Conservation (phyloP, 2,329 filamentous ascomycete species). For the Hypoxylon sp. region DNA sequence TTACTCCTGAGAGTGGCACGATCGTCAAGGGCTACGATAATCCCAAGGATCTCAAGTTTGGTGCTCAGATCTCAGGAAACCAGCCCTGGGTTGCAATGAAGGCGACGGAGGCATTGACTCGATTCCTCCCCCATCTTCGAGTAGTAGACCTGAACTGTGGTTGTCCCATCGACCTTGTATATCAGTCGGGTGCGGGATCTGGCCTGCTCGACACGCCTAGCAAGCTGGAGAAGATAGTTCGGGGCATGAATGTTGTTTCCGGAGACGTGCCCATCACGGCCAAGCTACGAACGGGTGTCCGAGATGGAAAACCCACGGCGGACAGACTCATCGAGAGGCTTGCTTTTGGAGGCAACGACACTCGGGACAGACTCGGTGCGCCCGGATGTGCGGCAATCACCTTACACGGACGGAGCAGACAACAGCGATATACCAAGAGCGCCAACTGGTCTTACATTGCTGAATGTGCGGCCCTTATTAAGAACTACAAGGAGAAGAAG, state of each 20-base stretch:
- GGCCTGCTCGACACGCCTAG: conserved; percentile 86
- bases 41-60: conserved; percentile 83
- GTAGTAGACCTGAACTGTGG: conserved; percentile 97
- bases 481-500: conserved; percentile 75
- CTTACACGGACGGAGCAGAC: conserved; percentile 88
- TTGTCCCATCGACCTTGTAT: conserved; percentile 95
- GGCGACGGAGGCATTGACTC: conserved; percentile 80
- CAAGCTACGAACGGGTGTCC: conserved; percentile 93
- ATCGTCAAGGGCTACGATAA: conserved; percentile 83
- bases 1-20: conserved; percentile 59
- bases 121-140: conserved; percentile 81
- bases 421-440: conserved; percentile 89
- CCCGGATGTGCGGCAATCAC: conserved; percentile 94
- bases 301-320: conserved; percentile 79
- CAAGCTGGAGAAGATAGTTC: conserved; percentile 92
- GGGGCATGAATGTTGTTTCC: conserved; percentile 95
- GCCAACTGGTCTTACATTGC: conserved; percentile 98
- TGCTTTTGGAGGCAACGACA: conserved; percentile 79
- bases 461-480: conserved; percentile 85
- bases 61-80: conserved; percentile 90
- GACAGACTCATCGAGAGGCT: conserved; percentile 83
- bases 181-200: conserved; percentile 85
- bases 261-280: conserved; percentile 90
- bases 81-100: conserved; percentile 92
- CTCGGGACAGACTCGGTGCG: conserved; percentile 73